phyloP scores from a whole-genome alignment of 345 rosid species.

The Cochlearia excelsa region DNA sequence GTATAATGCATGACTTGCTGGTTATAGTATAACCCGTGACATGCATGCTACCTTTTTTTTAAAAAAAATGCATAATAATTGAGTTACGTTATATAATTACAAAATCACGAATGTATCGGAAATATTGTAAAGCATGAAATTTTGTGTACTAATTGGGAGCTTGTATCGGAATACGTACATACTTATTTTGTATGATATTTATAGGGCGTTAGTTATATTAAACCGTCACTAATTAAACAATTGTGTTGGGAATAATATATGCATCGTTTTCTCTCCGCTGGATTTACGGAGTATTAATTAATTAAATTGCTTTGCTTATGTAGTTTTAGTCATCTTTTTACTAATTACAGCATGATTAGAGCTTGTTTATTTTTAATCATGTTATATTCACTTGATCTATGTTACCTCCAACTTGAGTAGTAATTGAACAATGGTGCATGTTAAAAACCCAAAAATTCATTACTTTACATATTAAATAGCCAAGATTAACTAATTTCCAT shows the following conservation, averaged over 20 bases:
- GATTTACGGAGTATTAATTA: not conserved
- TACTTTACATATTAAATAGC: too few species aligned
- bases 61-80: not conserved
- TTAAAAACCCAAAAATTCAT: too few species aligned
- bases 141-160: slow-evolving; percentile 12
- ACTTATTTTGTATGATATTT: slow-evolving; percentile 14
- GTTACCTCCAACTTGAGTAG: too few species aligned
- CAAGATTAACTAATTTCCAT: not conserved
- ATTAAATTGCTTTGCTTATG: too few species aligned
- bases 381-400: too few species aligned
- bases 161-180: slow-evolving; percentile 7
- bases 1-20: slow-evolving; percentile 11
- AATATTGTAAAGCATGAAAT: not conserved
- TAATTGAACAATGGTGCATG: too few species aligned
- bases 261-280: slow-evolving; percentile 17
- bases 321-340: too few species aligned
- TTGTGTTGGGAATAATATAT: slow-evolving; percentile 13
- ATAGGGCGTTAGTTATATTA: slow-evolving; percentile 34
- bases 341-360: too few species aligned
- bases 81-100: not conserved
- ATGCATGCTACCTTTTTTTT: slow-evolving; percentile 7
- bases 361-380: too few species aligned
- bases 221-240: slow-evolving; percentile 13
- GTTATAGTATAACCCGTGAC: slow-evolving; percentile 3
- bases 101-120: slow-evolving; percentile 15